phyloP scores from a whole-genome alignment of 2,329 filamentous ascomycete genomes.

The Pseudogymnoascus sp. region DNA sequence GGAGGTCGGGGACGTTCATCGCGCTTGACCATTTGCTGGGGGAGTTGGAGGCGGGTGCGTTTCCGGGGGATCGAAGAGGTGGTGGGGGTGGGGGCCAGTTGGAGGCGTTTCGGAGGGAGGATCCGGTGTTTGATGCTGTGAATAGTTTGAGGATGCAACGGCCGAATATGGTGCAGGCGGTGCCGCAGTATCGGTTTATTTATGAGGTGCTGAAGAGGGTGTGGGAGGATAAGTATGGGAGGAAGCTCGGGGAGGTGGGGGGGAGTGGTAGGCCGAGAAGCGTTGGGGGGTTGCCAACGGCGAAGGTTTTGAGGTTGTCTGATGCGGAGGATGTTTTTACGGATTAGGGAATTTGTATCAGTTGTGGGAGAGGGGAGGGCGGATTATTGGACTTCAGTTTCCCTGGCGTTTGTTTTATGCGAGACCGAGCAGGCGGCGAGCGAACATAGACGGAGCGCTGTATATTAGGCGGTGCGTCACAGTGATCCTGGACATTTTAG shows the following conservation, averaged over 20 bases:
- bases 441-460: conserved; percentile 1
- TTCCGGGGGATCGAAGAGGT: conserved; percentile 33
- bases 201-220: conserved; percentile 75
- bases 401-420: not conserved
- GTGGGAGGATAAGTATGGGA: conserved; percentile 56
- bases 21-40: conserved; percentile 84
- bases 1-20: conserved; percentile 91
- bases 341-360: not conserved
- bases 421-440: not conserved
- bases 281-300: not conserved
- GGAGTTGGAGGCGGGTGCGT: conserved; percentile 66
- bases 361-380: not conserved
- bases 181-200: conserved; percentile 75
- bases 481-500: not conserved
- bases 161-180: conserved; percentile 90
- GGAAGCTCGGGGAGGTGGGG: not conserved
- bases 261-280: not conserved
- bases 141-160: conserved; percentile 76
- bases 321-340: conserved; percentile 4
- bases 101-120: conserved; percentile 32
- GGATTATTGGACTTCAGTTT: not conserved
- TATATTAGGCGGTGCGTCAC: not conserved
- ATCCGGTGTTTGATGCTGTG: conserved; percentile 71
- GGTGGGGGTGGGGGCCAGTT: conserved; percentile 11
- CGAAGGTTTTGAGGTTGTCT: not conserved